Evolutionary conservation across 768 basidiomycete genomes (phyloP).

Genomic region (Ephemerocybe angulata): DNA sequence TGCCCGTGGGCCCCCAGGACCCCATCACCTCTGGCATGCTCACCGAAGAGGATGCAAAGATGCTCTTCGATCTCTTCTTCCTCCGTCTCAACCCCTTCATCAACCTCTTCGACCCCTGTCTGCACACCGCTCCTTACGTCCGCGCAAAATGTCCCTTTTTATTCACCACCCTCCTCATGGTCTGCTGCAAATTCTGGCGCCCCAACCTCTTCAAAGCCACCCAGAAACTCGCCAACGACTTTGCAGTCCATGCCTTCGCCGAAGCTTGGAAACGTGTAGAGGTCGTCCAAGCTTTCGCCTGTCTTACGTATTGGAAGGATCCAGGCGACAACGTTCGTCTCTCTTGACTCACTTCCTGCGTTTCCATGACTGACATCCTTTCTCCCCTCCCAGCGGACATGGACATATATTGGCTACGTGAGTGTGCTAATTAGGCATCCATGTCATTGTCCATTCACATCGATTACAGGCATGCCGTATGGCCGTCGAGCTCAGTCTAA

Average conservation of each 20-base stretch:
- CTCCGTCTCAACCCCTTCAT: conserved; percentile 85
- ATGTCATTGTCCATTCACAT: conserved; percentile 9
- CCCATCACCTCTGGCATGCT: conserved; percentile 72
- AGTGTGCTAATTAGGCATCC: conserved; percentile 24
- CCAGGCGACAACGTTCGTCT: conserved; percentile 72
- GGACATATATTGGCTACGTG: conserved; percentile 86
- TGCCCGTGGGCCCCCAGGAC: conserved; percentile 48
- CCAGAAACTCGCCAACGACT: conserved; percentile 68
- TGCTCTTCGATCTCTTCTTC: conserved; percentile 76
- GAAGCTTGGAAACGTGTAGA: conserved; percentile 80
- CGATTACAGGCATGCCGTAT: conserved; percentile 70
- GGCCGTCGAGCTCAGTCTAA: conserved; percentile 81
- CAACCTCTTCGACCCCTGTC: conserved; percentile 82
- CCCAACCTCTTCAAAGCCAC: conserved; percentile 63
- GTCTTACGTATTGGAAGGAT: conserved; percentile 87
- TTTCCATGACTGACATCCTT: conserved; percentile 15
- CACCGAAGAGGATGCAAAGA: conserved; percentile 63
- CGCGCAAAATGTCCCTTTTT: conserved; percentile 78
- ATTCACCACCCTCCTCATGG: conserved; percentile 82
- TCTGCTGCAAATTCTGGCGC: conserved; percentile 80
- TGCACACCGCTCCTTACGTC: conserved; percentile 79
- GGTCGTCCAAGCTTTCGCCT: conserved; percentile 85
- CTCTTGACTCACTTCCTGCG: conserved; percentile 5
- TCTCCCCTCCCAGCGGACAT: conserved; percentile 55
- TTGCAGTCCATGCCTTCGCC: conserved; percentile 74